A percentile compares a stretch with the other conserved stretches of the same genome.
phyloP scores from a whole-genome alignment of 306 rosid species.

The Arachis hypogaea region DNA sequence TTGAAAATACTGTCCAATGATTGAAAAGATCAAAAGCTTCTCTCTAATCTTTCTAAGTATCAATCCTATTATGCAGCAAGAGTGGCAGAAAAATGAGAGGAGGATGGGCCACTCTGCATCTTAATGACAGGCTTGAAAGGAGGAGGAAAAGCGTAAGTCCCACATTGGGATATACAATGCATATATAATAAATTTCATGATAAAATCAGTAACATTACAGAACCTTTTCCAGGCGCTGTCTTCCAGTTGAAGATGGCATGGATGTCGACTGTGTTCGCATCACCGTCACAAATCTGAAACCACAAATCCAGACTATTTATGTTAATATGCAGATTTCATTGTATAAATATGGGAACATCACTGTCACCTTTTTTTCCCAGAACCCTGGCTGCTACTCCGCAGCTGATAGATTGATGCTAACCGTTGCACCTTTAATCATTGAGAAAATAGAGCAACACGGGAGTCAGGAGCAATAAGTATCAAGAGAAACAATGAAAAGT shows the following conservation, averaged over 20 bases:
- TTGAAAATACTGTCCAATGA: not conserved
- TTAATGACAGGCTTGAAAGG: constrained; percentile 7
- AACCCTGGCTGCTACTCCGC: constrained; percentile 70
- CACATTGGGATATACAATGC: not conserved
- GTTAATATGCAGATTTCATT: constrained; percentile 29
- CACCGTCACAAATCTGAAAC: constrained; percentile 80
- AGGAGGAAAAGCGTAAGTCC: constrained; percentile 18
- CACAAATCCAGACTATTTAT: constrained; percentile 36
- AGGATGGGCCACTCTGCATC: constrained; percentile 4
- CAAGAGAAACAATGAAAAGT: not conserved
- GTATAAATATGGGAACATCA: constrained; percentile 6
- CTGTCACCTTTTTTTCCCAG: constrained; percentile 73
- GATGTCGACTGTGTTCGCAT: constrained; percentile 68
- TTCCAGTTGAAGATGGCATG: constrained; percentile 79
- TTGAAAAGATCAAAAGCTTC: constrained; percentile 22
- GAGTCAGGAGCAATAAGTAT: not conserved
- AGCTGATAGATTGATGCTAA: constrained; percentile 76
- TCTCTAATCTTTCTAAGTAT: constrained; percentile 1
- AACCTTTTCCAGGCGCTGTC: constrained; percentile 79
- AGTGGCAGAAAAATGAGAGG: not conserved
- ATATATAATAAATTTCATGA: constrained; percentile 27
- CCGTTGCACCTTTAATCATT: constrained; percentile 65
- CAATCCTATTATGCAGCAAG: constrained; percentile 14
- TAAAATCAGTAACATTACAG: constrained; percentile 22
- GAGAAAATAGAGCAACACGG: constrained; percentile 27